Base-by-base conservation (phyloP, 1,284 basidiomycete species). In the Filobasidium uniguttulatum region DNA sequence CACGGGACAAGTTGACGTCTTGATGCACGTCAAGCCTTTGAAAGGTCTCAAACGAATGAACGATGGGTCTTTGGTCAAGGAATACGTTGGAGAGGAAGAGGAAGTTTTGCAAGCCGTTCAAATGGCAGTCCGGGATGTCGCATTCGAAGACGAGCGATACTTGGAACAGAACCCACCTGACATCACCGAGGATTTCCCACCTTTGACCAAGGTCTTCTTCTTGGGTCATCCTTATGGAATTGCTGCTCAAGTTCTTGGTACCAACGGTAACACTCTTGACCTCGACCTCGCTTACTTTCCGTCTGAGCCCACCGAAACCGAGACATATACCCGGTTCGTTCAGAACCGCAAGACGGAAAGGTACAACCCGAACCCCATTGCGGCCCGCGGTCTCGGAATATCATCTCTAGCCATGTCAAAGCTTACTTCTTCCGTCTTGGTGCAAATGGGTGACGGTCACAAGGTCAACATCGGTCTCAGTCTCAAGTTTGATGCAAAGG, bases 401-500 rank as follows among this genome's bases (percentile, higher is more conserved):
- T 80, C 81, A 5, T 73, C 77, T 1, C 77, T 88, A 31, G 84
- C 82, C 1, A 67, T 96, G 12, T 83, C 89, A 22, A 86, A 83
- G 68, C 84, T 99, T 57, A 90, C 89, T 0, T 90, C 90, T 22
- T 91, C 85, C 60, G 81, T 97, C 62, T 81, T 96, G 79, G 82
- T 96, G 40, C 63, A 83, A 45, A 77, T 77, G 0, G 71, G 75
- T 0, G 82, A 85, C 58, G 77, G 78, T n/a, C 53, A 53, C 8
- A 96, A 94, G 72, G 77, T 76, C 52, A 97, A 98, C 64, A 73
- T 98, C 28, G 94, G 94, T 3, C 75, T 98, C 20, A 86, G 85
- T 62, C 77, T 98, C 60, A 98, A 99, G 68, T 98, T 97, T 56
- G 94, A 98, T 65, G 86, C 81, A 20, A 96, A 94, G 71, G 78